phyloP scores from a whole-genome alignment of 345 rosid species.

The Eucalyptus curtisii region DNA sequence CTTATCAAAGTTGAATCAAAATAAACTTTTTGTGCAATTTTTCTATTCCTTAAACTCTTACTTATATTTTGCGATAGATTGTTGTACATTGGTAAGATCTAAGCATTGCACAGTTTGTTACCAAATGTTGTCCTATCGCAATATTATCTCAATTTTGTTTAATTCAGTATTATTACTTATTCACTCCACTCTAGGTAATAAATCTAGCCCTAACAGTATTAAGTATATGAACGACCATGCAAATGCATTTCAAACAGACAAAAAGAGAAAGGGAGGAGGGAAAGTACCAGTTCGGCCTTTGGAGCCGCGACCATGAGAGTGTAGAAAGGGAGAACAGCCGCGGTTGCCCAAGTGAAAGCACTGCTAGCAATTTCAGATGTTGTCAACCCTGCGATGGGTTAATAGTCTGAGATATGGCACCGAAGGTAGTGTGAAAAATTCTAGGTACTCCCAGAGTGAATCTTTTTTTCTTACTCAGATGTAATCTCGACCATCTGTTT shows the following conservation, averaged over 20 bases:
- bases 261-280: background rate
- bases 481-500: background rate
- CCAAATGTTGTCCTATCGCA: too few species aligned
- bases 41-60: too few species aligned
- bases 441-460: background rate
- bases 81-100: too few species aligned
- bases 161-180: too few species aligned
- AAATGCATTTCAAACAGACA: background rate
- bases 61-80: too few species aligned
- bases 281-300: conserved; percentile 50
- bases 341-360: conserved; percentile 63
- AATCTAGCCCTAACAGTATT: background rate
- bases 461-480: background rate
- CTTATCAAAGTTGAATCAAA: too few species aligned
- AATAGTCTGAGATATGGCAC: background rate
- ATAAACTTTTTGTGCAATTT: too few species aligned
- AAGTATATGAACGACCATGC: background rate
- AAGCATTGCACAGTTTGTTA: too few species aligned
- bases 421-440: background rate
- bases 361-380: conserved; percentile 54
- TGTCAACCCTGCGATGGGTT: conserved; percentile 41
- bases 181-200: too few species aligned
- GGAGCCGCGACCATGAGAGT: conserved; percentile 92
- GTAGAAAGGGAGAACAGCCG: conserved; percentile 84
- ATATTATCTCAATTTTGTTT: too few species aligned